Percentiles rank a stretch among this genome's conserved stretches.
These are phyloP conservation scores for Hirsutella thompsonii DNA, from an alignment of 2,329 filamentous ascomycete genomes.

Conservation along the genomic window DNA sequence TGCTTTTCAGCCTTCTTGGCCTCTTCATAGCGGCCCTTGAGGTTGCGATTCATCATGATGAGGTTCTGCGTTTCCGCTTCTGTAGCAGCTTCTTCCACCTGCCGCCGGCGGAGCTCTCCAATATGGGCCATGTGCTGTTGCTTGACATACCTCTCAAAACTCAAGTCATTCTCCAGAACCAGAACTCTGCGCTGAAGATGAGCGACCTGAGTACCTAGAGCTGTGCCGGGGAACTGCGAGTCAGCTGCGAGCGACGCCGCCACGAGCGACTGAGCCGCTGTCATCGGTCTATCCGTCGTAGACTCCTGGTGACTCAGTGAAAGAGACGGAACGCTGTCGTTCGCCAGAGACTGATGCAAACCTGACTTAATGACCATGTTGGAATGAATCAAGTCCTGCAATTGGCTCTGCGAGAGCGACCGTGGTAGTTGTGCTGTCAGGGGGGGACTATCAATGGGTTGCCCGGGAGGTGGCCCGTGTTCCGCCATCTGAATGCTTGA, in stretches of 20 bases:
- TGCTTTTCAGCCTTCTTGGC: slow-evolving; percentile 58
- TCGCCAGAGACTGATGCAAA: slow-evolving; percentile 40
- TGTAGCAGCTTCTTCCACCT: slow-evolving; percentile 63
- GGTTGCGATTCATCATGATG: slow-evolving; percentile 60
- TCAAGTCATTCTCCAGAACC: slow-evolving; percentile 65
- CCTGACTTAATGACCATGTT: slow-evolving; percentile 45
- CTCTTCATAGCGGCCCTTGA: slow-evolving; percentile 61
- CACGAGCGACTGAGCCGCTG: slow-evolving; percentile 8
- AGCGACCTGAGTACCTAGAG: slow-evolving; percentile 27
- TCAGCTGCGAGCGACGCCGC: slow-evolving; percentile 14
- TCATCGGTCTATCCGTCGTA: slow-evolving; percentile 22
- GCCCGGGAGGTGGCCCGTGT: slow-evolving; percentile 19
- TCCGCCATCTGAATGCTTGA: slow-evolving; percentile 35
- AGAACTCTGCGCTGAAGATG: slow-evolving; percentile 63
- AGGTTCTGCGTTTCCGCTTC: slow-evolving; percentile 76
- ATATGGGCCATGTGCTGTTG: slow-evolving; percentile 75
- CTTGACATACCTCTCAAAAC: slow-evolving; percentile 74
- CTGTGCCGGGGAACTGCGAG: slow-evolving; percentile 16
- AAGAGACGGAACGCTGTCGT: slow-evolving; percentile 45
- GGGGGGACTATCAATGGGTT: slow-evolving; percentile 47
- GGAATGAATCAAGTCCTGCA: slow-evolving; percentile 47
- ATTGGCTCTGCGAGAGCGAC: slow-evolving; percentile 38
- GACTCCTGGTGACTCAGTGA: slow-evolving; percentile 36
- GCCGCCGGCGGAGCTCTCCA: slow-evolving; percentile 60
- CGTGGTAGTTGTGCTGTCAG: slow-evolving; percentile 36